Base-by-base conservation (phyloP, 441 rosid species). In the Populus hybrid region DNA sequence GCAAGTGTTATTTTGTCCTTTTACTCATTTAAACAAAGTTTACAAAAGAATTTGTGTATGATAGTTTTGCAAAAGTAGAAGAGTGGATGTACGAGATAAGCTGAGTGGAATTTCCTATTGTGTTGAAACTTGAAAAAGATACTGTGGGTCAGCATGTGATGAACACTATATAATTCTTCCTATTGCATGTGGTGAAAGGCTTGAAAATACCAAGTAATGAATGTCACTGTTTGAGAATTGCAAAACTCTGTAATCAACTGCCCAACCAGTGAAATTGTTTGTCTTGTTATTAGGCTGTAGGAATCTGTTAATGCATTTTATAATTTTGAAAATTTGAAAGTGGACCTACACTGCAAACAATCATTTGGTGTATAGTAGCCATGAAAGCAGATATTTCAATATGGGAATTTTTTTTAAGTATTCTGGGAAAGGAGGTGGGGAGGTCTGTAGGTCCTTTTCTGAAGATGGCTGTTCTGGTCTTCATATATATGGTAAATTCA, bases 91-190 rank as follows among this genome's bases (percentile, higher is more conserved):
- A 9, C 9, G 12, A 38, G 42, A 63, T 45, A 36, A 10, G 74
- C 29, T 68, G 64, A 68, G 21, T 50, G 66, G 35, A 53, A 73
- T 70, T 65, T 56, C 77, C 73, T 40, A 29, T 29, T 59, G 56
- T 65, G 9, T 16, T 36, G 40, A 16, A 38, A 69, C 6, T 16
- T 36, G 40, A 16, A 38, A 69, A 59, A 26, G 12, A 74, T 31
- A 33, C 63, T 23, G 24, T 36, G 21, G 56, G 11, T 50, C 31
- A 14, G 40, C 76, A 11, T 71, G 71, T 23, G 4, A 42, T 29
- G 6, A 28, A 45, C 21, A 64, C 10, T 10, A 12, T 36, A 20
- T 72, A 24, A 20, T 35, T 31, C 29, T 36, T 77, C 61, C 77
- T 36, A 0, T 40, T 76, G 50, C 26, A 40, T 61, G 24, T 26